Base-by-base conservation (phyloP, 257 asterid species). In the Handroanthus guayacan region DNA sequence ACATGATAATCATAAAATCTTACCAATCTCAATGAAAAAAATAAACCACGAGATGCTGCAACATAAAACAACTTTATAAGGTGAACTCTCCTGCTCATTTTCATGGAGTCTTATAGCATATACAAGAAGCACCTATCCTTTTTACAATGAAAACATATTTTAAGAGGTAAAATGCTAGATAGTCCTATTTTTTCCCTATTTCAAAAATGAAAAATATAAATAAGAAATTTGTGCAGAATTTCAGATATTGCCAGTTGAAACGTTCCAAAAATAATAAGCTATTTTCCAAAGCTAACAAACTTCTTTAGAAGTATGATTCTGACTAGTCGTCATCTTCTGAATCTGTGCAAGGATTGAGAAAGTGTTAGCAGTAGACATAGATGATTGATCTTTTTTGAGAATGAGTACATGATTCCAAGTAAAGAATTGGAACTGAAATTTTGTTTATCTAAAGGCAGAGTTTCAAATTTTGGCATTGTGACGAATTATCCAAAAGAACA, bases 241-340 rank as follows among this genome's bases (percentile, higher is more conserved):
- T 45, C 62, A 76, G 41, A 61, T 25, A 39, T 52, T 65, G 13
- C 65, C 65, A 64, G 63, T 48, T 17, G 52, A 37, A 37, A 56
- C 60, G 14, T 51, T 51, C 39, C 10, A 62, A 72, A 36, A 51
- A 50, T 36, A 36, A 14, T 39, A 58, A 25, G 43, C 48, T n/a
- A 62, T 43, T 37, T 61, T 34, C 67, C 48, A 44, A 10, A 2
- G 65, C 51, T 41, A 17, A 58, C 9, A 31, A 20, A 16, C 77
- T 62, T 61, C 62, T 1, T 13, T 14, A 18, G 11, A 12, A 16
- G 61, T 37, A 36, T 34, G 20, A 60, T 57, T 45, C 74, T 52
- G n/a, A 58, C 78, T 84, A 86, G 43, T 82, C 84, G 1, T 86
- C 90, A 5, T 84, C 90, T 78, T 86, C 89, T 0, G 90, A 86